These are phyloP conservation scores for Rhizoclosmatium sp. DNA, from an alignment of 192 early-diverging fungal genomes.

Conservation along the genomic window DNA sequence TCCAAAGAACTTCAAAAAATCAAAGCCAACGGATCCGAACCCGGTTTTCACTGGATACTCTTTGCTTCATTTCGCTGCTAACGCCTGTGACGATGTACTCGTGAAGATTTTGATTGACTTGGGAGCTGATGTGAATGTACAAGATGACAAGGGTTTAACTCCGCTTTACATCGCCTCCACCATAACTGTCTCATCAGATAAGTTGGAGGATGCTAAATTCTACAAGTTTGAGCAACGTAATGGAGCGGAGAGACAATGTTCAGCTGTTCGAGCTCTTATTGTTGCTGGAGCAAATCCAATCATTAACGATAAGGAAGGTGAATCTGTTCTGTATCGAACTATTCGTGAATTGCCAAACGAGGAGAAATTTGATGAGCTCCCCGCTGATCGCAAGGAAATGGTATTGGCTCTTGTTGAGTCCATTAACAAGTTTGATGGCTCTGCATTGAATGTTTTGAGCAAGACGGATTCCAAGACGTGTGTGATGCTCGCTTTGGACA, in stretches of 20 bases:
- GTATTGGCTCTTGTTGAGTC: not conserved
- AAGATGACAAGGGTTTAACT: constrained; percentile 2
- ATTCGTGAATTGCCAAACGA: not conserved
- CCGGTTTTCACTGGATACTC: constrained; percentile 19
- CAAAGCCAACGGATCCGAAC: constrained; percentile 22
- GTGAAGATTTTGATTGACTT: constrained; percentile 28
- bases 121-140: not conserved
- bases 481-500: constrained; percentile 27
- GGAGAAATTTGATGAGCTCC: not conserved
- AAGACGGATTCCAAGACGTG: constrained; percentile 1
- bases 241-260: not conserved
- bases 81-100: not conserved
- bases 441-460: constrained; percentile 15
- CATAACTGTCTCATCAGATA: not conserved
- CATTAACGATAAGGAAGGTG: not conserved
- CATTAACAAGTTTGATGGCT: not conserved
- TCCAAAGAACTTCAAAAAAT: constrained; percentile 20
- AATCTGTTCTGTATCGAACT: not conserved
- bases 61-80: constrained; percentile 38
- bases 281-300: not conserved
- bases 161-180: not conserved
- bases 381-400: not conserved
- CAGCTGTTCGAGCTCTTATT: not conserved
- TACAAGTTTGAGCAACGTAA: not conserved
- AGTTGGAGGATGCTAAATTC: not conserved